Conservation (phyloP, 768 basidiomycete species). For the Floccularia luteovirens region DNA sequence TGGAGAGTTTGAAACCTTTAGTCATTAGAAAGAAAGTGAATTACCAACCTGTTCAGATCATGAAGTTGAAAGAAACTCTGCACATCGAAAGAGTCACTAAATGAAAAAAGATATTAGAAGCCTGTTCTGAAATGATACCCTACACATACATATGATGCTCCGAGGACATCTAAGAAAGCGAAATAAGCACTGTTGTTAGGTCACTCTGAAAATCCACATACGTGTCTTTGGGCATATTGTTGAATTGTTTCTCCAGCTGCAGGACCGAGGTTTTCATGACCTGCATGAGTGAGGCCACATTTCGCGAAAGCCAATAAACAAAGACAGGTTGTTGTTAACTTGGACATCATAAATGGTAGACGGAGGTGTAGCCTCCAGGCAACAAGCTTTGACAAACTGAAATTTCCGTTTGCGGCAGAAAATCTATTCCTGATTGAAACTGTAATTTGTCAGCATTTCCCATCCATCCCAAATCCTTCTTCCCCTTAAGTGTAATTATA, state of each 20-base stretch:
- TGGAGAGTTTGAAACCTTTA: neutral
- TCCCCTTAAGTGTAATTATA: too few relatives aligned
- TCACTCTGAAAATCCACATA: slow-evolving; percentile 33
- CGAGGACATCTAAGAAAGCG: slow-evolving; percentile 63
- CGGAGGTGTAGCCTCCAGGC: too few relatives aligned
- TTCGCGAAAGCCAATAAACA: slow-evolving; percentile 29
- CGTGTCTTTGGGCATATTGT: slow-evolving; percentile 87
- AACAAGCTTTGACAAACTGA: too few relatives aligned
- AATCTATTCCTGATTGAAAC: too few relatives aligned
- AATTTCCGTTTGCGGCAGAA: too few relatives aligned
- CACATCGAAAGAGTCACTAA: slow-evolving; percentile 74
- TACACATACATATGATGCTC: slow-evolving; percentile 76
- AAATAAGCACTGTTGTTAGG: neutral
- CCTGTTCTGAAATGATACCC: neutral
- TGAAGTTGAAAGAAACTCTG: slow-evolving; percentile 94
- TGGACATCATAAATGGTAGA: slow-evolving; percentile 15
- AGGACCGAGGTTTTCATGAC: slow-evolving; percentile 45
- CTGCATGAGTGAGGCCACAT: slow-evolving; percentile 43
- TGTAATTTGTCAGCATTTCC: too few relatives aligned
- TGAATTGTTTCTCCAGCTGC: slow-evolving; percentile 55
- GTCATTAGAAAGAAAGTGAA: neutral
- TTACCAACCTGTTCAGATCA: slow-evolving; percentile 73
- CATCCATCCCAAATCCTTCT: too few relatives aligned
- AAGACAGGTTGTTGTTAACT: slow-evolving; percentile 40
- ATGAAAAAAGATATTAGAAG: slow-evolving; percentile 5